Conservation (phyloP, 2,329 filamentous ascomycete genomes). For the Rugonectria rugulosa region DNA sequence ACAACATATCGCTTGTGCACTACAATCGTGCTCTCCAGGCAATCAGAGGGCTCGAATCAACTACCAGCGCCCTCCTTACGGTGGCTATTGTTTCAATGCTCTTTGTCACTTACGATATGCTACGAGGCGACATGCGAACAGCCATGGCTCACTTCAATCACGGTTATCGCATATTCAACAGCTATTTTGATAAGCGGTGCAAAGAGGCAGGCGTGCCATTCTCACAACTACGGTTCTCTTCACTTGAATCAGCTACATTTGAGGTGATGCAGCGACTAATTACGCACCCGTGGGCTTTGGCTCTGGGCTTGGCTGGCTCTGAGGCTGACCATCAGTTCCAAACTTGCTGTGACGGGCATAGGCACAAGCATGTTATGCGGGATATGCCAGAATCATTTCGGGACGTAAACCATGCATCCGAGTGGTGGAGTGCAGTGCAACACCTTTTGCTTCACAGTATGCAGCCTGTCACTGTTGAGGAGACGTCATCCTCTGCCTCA, state of each 20-base stretch:
- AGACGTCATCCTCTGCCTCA: not conserved
- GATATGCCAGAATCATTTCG: constrained; percentile 28
- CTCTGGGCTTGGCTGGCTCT: constrained; percentile 17
- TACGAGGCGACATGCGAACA: constrained; percentile 27
- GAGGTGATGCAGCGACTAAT: constrained; percentile 33
- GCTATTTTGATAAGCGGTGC: constrained; percentile 27
- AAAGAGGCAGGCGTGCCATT: constrained; percentile 22
- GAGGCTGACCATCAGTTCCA: constrained; percentile 3
- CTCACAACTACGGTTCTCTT: constrained; percentile 18
- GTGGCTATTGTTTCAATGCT: constrained; percentile 32
- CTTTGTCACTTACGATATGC: constrained; percentile 33
- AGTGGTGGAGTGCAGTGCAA: constrained; percentile 32
- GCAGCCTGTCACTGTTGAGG: not conserved
- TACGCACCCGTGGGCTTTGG: constrained; percentile 31
- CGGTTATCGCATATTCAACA: constrained; percentile 26
- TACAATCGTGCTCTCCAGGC: constrained; percentile 31
- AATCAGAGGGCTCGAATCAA: constrained; percentile 8
- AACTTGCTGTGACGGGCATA: constrained; percentile 5
- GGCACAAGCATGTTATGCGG: constrained; percentile 18
- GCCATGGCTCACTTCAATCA: constrained; percentile 31
- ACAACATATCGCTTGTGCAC: constrained; percentile 24
- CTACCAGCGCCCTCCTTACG: constrained; percentile 13
- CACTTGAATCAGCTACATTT: constrained; percentile 26
- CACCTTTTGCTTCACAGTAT: constrained; percentile 22
- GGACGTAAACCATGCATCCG: constrained; percentile 24